Evolutionary conservation across 2,329 filamentous ascomycete genomes (phyloP), one percentile per base, ranked within the genome.

Genomic region (Clonostachys solani): DNA sequence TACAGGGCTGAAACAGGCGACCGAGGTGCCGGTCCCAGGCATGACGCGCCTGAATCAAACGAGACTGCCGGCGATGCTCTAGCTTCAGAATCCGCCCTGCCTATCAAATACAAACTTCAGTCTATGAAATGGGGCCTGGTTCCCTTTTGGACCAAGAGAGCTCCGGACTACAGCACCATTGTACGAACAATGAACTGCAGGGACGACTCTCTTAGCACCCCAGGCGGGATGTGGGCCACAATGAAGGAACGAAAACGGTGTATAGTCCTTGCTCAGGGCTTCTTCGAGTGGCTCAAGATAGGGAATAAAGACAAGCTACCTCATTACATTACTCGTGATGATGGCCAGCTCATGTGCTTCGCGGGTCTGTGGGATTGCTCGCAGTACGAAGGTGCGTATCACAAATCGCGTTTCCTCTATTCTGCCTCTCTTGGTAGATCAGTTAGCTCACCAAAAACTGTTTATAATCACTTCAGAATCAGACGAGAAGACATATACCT

Each of bases 71-170:
- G 13, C 36, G 38, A 34, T 43, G 19, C 40, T 29, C 38, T 36
- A 38, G 16, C 18, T 29, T 29, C 23, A 29, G 23, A 29, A 29
- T 29, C 23, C 10, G 9, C 23, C 23, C 23, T 29, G 8, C 29
- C 50, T 49, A 74, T 75, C 10, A 82, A 70, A 54, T 96, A 95
- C 71, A 92, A 88, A 64, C 72, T 99, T 9, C 91, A 96, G 63
- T 77, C 84, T 3, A 97, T 97, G 88, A 92, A 90, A 77, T 99
- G 94, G 94, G 94, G 92, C 0, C 77, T 99, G 7, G 76, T 97
- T 13, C 92, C 94, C 0, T 96, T 86, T 65, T 97, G 92, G 92
- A 95, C 89, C 5, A 95, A 92, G 69, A 78, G 86, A 12, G 84
- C 84, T 45, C 89, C 90, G 0, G 83, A 90, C 59, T 92, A 94